Percentiles rank a stretch among this genome's conserved stretches.
Evolutionary conservation across 225 moss, liverwort and hornwort species (phyloP).

Genomic region (Ulota crispa): DNA sequence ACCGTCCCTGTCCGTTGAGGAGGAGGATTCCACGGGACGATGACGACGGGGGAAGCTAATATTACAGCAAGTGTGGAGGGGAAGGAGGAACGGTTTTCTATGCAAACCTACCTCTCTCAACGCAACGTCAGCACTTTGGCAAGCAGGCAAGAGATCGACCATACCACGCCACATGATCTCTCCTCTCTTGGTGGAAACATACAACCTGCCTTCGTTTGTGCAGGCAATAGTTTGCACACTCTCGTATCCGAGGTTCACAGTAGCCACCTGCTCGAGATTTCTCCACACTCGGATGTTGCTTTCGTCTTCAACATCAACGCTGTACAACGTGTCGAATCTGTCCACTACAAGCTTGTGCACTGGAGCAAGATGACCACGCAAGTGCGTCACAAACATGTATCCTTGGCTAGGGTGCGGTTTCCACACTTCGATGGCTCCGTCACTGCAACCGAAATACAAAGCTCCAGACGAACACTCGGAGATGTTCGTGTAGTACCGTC

Average conservation of each 20-base stretch:
- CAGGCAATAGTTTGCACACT: constrained; percentile 43
- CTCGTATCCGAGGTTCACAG: constrained; percentile 35
- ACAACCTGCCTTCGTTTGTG: constrained; percentile 34
- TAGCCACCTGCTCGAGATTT: constrained; percentile 32
- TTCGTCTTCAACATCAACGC: constrained; percentile 43
- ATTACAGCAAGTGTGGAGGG: constrained; percentile 34
- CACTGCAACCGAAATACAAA: constrained; percentile 43
- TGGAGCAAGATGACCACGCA: constrained; percentile 31
- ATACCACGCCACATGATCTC: constrained; percentile 48
- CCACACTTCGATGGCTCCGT: constrained; percentile 43
- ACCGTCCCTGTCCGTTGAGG: constrained; percentile 8
- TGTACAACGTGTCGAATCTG: constrained; percentile 45
- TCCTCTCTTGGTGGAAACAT: constrained; percentile 39
- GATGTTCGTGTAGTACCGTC: constrained; percentile 41
- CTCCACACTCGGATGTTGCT: constrained; percentile 44
- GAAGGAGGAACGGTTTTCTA: constrained; percentile 16
- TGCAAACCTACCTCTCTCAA: constrained; percentile 12
- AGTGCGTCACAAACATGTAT: constrained; percentile 31
- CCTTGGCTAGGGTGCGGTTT: constrained; percentile 29
- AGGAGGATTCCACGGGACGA: not conserved
- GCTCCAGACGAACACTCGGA: constrained; percentile 33
- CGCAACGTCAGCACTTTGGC: not conserved
- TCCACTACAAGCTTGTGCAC: constrained; percentile 49
- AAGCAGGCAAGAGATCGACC: constrained; percentile 30
- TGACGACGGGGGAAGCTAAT: constrained; percentile 24